Percentiles rank a stretch among this genome's conserved stretches.
Evolutionary conservation across 1,284 basidiomycete species (phyloP).

Genomic region (Leccinum idahoense): DNA sequence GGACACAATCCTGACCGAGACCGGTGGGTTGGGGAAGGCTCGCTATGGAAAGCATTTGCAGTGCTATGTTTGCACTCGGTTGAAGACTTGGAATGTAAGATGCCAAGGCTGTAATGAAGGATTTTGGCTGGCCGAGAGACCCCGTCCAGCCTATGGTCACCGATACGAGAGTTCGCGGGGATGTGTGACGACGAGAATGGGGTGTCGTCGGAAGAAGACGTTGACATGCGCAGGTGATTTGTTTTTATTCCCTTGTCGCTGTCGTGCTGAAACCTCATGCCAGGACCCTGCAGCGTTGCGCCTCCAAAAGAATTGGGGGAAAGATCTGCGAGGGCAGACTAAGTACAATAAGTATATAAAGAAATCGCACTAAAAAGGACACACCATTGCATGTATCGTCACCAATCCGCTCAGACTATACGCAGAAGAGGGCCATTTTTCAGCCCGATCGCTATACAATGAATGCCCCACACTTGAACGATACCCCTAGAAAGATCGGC

Average conservation of each 20-base stretch:
- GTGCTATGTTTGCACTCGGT: conserved; percentile 38
- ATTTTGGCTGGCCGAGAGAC: conserved; percentile 52
- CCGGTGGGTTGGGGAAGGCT: conserved; percentile 70
- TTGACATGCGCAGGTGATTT: conserved; percentile 13
- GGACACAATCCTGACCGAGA: conserved; percentile 69
- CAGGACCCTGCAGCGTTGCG: conserved; percentile 19
- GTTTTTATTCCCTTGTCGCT: conserved; percentile 5
- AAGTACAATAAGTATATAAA: conserved; percentile 1
- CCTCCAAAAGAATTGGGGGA: conserved; percentile 6
- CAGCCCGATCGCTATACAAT: conserved; percentile 64
- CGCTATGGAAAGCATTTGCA: conserved; percentile 62
- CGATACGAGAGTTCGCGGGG: conserved; percentile 1
- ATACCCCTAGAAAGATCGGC: conserved; percentile 42
- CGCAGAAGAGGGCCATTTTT: conserved; percentile 69
- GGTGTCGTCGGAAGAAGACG: conserved; percentile 4
- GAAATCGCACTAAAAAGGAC: conserved; percentile 8
- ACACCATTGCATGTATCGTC: conserved; percentile 53
- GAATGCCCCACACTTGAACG: conserved; percentile 68
- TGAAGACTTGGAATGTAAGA: conserved; percentile 58
- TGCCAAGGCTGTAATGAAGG: conserved; percentile 60
- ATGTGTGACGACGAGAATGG: conserved; percentile 9
- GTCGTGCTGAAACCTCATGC: conserved; percentile 25
- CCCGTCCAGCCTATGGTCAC: conserved; percentile 50
- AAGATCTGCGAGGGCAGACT: conserved; percentile 39
- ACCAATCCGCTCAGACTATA: conserved; percentile 52